Conservation (phyloP, 2,329 filamentous ascomycete genomes). For the Sporothrix protearum region DNA sequence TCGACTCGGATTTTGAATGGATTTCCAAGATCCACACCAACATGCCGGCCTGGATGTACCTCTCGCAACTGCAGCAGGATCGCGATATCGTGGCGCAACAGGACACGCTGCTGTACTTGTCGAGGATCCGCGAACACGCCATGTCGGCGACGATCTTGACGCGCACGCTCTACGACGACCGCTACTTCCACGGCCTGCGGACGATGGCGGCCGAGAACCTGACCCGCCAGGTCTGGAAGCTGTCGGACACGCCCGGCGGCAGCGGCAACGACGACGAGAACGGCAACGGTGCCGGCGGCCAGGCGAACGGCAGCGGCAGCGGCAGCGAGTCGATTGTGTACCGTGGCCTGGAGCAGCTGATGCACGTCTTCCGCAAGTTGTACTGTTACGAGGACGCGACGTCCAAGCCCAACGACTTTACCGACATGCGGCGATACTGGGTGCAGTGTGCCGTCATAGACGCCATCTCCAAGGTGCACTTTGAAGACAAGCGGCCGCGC, state of each 20-base stretch:
- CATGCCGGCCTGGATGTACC: constrained; percentile 95
- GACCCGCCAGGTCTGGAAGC: constrained; percentile 61
- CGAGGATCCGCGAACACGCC: constrained; percentile 63
- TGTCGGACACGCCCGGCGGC: constrained; percentile 19
- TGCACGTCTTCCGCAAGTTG: constrained; percentile 80
- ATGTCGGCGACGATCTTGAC: constrained; percentile 86
- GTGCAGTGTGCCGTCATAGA: constrained; percentile 79
- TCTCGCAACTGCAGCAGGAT: constrained; percentile 95
- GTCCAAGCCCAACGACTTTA: constrained; percentile 86
- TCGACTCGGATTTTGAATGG: constrained; percentile 99
- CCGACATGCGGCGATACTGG: constrained; percentile 77
- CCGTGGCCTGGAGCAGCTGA: constrained; percentile 58
- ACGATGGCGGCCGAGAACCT: constrained; percentile 78
- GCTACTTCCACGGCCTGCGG: constrained; percentile 92
- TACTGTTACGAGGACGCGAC: constrained; percentile 81
- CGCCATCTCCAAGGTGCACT: constrained; percentile 74
- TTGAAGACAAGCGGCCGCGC: constrained; percentile 73
- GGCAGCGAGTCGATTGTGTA: constrained; percentile 22
- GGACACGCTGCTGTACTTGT: constrained; percentile 72
- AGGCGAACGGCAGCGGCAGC: not conserved
- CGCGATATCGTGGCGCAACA: constrained; percentile 89
- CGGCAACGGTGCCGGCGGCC: not conserved
- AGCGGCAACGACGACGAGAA: constrained; percentile 9
- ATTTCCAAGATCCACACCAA: constrained; percentile 76
- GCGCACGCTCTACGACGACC: constrained; percentile 81